These are phyloP conservation scores for Citrus reticulata DNA, from an alignment of 345 rosid species.

Conservation along the genomic window DNA sequence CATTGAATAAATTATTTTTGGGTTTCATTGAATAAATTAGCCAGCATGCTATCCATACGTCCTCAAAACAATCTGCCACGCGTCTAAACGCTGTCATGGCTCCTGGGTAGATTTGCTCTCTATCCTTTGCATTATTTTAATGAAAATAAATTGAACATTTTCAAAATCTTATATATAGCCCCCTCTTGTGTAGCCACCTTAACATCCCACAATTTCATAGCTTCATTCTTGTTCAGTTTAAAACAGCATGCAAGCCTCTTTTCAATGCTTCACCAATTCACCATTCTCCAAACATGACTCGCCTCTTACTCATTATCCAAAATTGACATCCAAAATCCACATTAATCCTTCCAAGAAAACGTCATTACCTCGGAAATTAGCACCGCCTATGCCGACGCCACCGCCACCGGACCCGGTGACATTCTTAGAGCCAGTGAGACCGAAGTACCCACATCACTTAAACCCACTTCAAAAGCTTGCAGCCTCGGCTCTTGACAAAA, in stretches of 20 bases:
- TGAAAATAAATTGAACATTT: no score
- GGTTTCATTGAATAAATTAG: no score
- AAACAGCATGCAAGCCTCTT: conserved; percentile 20
- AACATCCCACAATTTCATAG: background rate
- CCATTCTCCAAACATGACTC: background rate
- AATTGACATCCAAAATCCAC: conserved; percentile 20
- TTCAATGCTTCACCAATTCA: background rate
- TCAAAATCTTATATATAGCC: conserved; percentile 11
- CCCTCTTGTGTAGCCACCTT: background rate
- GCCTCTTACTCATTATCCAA: conserved; percentile 1
- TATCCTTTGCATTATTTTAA: no score
- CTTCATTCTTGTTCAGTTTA: background rate
- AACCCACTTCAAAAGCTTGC: conserved; percentile 38
- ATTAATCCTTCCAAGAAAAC: conserved; percentile 19
- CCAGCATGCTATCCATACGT: no score
- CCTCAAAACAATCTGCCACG: no score
- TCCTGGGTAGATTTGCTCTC: no score
- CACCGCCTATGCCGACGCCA: background rate
- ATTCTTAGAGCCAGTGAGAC: background rate
- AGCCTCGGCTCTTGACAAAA: conserved; percentile 31
- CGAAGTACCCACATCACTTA: conserved; percentile 12
- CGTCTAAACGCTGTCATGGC: no score
- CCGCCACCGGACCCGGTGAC: background rate
- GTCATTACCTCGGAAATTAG: background rate
- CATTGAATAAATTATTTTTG: no score